These are phyloP conservation scores for Diplodia mutila DNA, from an alignment of 2,329 filamentous ascomycete genomes.

Conservation along the genomic window DNA sequence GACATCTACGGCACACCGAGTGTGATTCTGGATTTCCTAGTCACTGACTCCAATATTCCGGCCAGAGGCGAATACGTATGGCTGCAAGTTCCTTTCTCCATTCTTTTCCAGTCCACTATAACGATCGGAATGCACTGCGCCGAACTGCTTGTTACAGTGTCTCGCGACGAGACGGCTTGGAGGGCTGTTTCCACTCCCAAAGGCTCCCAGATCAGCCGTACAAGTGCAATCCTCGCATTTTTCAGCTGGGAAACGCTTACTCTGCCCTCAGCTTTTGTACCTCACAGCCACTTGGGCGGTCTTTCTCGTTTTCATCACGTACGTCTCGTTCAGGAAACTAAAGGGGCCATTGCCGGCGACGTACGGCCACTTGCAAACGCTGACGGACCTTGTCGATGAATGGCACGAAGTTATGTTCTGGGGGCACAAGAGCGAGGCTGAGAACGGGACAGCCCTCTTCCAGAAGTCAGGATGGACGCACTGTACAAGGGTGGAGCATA, in stretches of 20 bases:
- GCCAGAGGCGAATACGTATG: neutral
- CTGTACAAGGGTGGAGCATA: neutral
- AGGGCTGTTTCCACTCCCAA: neutral
- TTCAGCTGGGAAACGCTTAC: neutral
- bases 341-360: neutral
- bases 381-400: neutral
- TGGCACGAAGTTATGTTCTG: neutral
- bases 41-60: too few species aligned
- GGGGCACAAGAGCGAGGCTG: neutral
- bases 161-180: neutral
- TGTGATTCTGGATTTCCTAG: neutral
- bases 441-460: neutral
- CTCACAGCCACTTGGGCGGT: neutral
- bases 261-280: neutral
- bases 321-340: neutral
- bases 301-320: neutral
- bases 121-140: neutral
- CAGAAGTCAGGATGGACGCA: neutral
- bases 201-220: neutral
- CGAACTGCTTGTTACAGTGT: neutral
- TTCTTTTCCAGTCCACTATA: neutral
- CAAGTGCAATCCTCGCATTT: neutral
- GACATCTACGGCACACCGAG: neutral
- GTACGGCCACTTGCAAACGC: neutral
- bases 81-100: neutral